A percentile compares a stretch with the other conserved stretches of the same genome.
These are phyloP conservation scores for Salix brachista DNA, from an alignment of 345 rosid genomes.

Conservation along the genomic window DNA sequence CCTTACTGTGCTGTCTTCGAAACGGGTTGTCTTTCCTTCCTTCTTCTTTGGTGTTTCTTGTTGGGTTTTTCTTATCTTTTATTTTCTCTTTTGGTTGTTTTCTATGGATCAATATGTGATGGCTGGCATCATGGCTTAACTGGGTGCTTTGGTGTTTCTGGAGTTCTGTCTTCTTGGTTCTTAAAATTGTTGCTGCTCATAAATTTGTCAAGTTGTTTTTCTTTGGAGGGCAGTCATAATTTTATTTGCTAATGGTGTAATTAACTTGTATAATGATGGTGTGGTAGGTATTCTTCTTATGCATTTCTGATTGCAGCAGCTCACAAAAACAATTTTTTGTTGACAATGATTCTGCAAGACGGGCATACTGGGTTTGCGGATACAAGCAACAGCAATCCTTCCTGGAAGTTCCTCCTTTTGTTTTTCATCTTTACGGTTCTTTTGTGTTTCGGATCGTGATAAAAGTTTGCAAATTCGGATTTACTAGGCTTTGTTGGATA, in stretches of 20 bases:
- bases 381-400: conserved; percentile 39
- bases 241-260: background rate
- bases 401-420: conserved; percentile 63
- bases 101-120: background rate
- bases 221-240: background rate
- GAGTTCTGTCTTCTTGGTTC: background rate
- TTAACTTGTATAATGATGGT: conserved; percentile 17
- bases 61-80: too few species aligned
- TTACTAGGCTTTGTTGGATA: conserved; percentile 28
- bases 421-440: conserved; percentile 58
- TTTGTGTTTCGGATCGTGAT: conserved; percentile 49
- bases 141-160: background rate
- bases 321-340: conserved; percentile 47
- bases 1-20: conserved; percentile 1
- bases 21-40: conserved; percentile 23
- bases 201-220: background rate
- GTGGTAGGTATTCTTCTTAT: conserved; percentile 38
- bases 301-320: conserved; percentile 61
- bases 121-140: background rate
- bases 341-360: conserved; percentile 67
- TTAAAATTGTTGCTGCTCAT: background rate
- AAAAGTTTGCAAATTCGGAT: conserved; percentile 19
- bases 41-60: background rate
- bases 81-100: too few species aligned
- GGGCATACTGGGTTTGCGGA: conserved; percentile 51